Evolutionary conservation across 495 filamentous ascomycete genomes (phyloP), one percentile per base, ranked within the genome.

Genomic region (Penicillium dipodomyicola): DNA sequence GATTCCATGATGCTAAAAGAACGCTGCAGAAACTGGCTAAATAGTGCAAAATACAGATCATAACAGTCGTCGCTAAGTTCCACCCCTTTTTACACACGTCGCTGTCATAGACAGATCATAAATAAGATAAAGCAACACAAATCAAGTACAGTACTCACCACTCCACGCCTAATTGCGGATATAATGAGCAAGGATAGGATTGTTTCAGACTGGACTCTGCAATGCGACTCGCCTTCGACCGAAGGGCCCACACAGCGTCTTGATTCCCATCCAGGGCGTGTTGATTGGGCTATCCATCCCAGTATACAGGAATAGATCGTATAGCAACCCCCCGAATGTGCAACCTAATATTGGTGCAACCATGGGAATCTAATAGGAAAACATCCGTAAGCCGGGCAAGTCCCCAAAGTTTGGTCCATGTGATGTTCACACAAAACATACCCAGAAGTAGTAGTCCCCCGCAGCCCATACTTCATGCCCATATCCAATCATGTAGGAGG

Each of bases 391-490:
- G 14, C 3, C 19, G 30, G 5, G 47, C 14, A 33, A 33, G 15
- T 22, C 2, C 30, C 17, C 15, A 41, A 17, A 23, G 8, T n/a
- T 15, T 19, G 30, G n/a, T 40, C 7, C 11, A 10, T 54, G 17
- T 14, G 35, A 32, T 39, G 10, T 17, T 5, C 35, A n/a, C 9
- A 42, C n/a, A 19, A 8, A 17, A 64, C 74, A 22, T 73, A 83
- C 80, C 84, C 83, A 86, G 59, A 85, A 87, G 59, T 84, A 87
- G 62, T 86, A 85, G 42, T 70, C 71, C 1, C 85, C 82, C 5
- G 84, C 83, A 15, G 64, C 64, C 83, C 84, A 88, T 2, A 88
- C 86, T 39, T 83, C 78, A 46, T 70, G 71, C 3, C 85, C 85
- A 65, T 88, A 87, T 5, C 85, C 86, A 27, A 88, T 56, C 59